Base-by-base conservation (phyloP, 805 yeast genomes). In the Cyberlindnera maritima region DNA sequence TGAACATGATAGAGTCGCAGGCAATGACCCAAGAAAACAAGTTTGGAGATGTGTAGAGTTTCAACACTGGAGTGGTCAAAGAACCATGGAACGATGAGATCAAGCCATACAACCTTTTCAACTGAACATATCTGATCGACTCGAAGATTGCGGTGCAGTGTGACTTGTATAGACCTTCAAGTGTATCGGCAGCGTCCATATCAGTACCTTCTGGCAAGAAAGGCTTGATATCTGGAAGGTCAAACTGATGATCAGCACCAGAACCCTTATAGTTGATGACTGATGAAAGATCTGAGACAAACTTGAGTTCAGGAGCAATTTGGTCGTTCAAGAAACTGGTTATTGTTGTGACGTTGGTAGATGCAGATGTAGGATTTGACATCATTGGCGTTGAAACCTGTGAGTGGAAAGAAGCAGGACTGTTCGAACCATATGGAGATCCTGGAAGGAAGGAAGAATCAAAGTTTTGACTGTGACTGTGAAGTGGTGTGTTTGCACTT, bases 71-170 rank as follows among this genome's bases (percentile, higher is more conserved):
- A 0, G 80, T 70, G 0, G 90, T 80, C 44, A 88, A 70, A 1
- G 79, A 71, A 14, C 71, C 72, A 65, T 69, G 76, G 62, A 81
- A 86, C 9, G 78, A 68, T 9, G 71, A 60, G 40, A 86, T 63
- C 23, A 76, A 65, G n/a, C 75, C 67, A 43, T 81, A 74, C 29
- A 89, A 65, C 56, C 78, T 78, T 49, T 78, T 80, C 48, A 84
- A 63, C 47, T 83, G 86, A 80, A 88, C 76, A 58, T 71, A 82
- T 51, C 91, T 71, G 47, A 88, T 66, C 41, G 80, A 73, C 51
- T 85, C 88, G 49, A 85, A 80, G 28, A 86, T 64, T 6, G 81
- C 64, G 33, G 77, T 76, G 58, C 89, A 83, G 60, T 85, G 83
- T 9, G 81, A 73, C 48, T 73, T 76, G 66, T 87, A 87, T 17